Conservation (phyloP, 345 rosid species). For the Citrus unshiu region DNA sequence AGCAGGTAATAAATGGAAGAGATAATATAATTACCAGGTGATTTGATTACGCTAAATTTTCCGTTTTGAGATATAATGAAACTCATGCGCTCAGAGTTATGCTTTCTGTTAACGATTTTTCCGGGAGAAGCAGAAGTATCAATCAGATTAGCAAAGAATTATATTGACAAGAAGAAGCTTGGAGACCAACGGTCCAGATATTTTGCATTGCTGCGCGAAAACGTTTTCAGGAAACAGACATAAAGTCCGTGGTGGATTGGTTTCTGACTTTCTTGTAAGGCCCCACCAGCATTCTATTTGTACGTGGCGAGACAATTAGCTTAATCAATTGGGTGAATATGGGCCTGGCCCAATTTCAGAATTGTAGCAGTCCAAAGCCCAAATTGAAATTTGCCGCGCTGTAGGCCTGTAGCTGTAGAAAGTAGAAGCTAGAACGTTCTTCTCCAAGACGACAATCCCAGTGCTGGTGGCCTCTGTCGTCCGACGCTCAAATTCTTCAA, state of each 20-base stretch:
- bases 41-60: background rate
- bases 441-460: too few species aligned
- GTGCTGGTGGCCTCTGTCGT: too few species aligned
- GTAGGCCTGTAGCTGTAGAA: background rate
- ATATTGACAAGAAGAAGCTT: background rate
- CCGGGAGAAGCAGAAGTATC: background rate
- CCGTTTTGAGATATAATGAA: background rate
- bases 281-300: background rate
- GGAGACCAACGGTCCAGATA: constrained; percentile 8
- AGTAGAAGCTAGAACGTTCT: background rate
- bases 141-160: background rate
- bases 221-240: background rate
- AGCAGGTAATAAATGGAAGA: background rate
- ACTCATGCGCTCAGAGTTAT: background rate
- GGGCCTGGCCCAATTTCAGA: background rate
- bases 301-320: background rate
- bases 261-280: background rate
- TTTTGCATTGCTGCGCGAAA: background rate
- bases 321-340: background rate
- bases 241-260: background rate
- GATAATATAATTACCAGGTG: background rate
- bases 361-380: background rate
- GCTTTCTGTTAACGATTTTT: background rate
- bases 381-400: background rate
- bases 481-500: background rate